phyloP scores from a whole-genome alignment of 331 rosid species.

The Stylosanthes scabra region DNA sequence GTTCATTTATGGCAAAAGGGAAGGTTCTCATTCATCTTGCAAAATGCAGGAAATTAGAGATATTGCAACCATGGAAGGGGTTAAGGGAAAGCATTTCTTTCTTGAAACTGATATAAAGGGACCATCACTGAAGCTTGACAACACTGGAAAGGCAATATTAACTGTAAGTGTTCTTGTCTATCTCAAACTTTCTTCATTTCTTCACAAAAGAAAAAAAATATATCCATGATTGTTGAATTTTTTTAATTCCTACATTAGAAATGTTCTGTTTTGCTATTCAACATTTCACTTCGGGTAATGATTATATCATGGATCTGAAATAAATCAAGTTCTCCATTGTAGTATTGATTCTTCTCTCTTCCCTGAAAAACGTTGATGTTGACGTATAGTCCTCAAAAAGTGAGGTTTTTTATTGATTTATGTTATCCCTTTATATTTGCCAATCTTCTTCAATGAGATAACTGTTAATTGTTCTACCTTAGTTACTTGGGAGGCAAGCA shows the following conservation, averaged over 20 bases:
- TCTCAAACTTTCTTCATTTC: background rate
- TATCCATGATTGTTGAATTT: background rate
- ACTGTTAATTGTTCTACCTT: background rate
- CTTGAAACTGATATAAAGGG: slow-evolving; percentile 85
- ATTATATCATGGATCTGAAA: slow-evolving; percentile 10
- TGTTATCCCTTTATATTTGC: background rate
- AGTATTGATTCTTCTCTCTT: background rate
- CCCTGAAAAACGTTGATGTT: background rate
- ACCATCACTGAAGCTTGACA: slow-evolving; percentile 84
- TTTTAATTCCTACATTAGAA: background rate
- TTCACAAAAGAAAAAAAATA: too few relatives aligned
- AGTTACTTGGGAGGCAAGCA: background rate
- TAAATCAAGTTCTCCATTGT: slow-evolving; percentile 8
- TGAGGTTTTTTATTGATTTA: background rate
- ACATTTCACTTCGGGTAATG: slow-evolving; percentile 1
- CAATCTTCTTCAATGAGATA: background rate
- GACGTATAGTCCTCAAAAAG: too few relatives aligned
- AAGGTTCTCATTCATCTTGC: slow-evolving; percentile 27
- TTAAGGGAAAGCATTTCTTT: slow-evolving; percentile 83
- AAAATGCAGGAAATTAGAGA: slow-evolving; percentile 80
- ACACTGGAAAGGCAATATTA: slow-evolving; percentile 88
- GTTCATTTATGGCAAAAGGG: slow-evolving; percentile 28
- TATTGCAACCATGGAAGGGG: slow-evolving; percentile 68
- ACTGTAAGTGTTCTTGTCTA: slow-evolving; percentile 57
- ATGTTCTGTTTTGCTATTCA: background rate